Conservation (phyloP, 139 green algal genomes). For the Micractinium conductrix region DNA sequence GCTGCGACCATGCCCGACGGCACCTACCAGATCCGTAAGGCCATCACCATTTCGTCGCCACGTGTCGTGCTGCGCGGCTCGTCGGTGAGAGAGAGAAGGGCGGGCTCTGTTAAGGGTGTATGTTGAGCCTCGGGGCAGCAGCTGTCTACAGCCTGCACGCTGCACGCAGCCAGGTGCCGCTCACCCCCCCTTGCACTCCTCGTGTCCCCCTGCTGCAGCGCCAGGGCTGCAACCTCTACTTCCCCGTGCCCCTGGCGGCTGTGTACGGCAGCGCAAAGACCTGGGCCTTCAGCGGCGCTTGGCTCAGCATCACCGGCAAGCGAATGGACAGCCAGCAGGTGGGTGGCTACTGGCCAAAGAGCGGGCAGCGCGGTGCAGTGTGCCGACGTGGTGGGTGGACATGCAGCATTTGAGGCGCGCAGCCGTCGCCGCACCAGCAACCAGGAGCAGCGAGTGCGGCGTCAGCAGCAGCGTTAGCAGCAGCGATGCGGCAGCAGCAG, state of each 20-base stretch:
- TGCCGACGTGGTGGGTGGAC: too few species aligned
- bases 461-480: constrained; percentile 17
- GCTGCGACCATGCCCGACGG: constrained; percentile 13
- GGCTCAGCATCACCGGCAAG: background rate
- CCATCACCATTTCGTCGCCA: background rate
- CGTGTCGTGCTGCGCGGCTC: constrained; percentile 13
- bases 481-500: constrained; percentile 6
- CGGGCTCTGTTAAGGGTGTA: background rate
- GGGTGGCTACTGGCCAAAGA: background rate
- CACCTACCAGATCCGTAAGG: background rate
- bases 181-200: background rate
- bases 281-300: constrained; percentile 26
- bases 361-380: too few species aligned
- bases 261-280: constrained; percentile 8
- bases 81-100: background rate
- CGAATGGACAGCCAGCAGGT: background rate
- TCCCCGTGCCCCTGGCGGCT: background rate
- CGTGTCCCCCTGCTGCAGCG: background rate
- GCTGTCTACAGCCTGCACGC: background rate
- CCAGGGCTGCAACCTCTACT: constrained; percentile 2
- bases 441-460: too few species aligned
- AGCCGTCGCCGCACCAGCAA: too few species aligned
- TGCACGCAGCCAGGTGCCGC: background rate
- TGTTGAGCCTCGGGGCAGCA: background rate
- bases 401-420: too few species aligned